These are phyloP conservation scores for Asterionellopsis glacialis DNA, from an alignment of 108 stramenopile genomes.

Conservation along the genomic window DNA sequence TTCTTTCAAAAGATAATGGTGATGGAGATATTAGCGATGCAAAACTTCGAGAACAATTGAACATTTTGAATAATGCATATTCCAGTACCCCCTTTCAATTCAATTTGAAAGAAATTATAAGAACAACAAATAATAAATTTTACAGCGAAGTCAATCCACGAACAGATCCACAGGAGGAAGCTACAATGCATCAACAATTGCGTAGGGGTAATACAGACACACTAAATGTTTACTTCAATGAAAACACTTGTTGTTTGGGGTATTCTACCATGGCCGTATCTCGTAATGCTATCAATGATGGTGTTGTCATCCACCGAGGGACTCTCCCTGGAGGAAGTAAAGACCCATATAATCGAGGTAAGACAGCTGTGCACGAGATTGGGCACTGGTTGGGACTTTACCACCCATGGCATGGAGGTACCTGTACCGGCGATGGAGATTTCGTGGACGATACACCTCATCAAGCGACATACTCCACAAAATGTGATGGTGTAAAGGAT, in stretches of 20 bases:
- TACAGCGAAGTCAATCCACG: not conserved
- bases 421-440: slow-evolving; percentile 10
- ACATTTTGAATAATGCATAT: slow-evolving; percentile 4
- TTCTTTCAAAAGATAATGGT: not conserved
- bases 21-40: slow-evolving; percentile 1
- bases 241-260: not conserved
- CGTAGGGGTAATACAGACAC: not conserved
- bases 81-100: slow-evolving; percentile 6
- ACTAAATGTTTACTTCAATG: not conserved
- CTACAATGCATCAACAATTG: not conserved
- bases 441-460: slow-evolving; percentile 25
- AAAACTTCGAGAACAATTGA: not conserved
- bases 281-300: not conserved
- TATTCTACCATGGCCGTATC: not conserved
- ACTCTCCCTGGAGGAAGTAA: not conserved
- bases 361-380: slow-evolving; percentile 36
- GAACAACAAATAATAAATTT: slow-evolving; percentile 1
- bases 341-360: slow-evolving; percentile 3
- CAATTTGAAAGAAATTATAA: not conserved
- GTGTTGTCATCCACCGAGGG: not conserved
- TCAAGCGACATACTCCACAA: not conserved
- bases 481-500: not conserved
- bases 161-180: not conserved
- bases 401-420: slow-evolving; percentile 18
- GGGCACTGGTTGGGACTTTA: slow-evolving; percentile 42